phyloP scores from a whole-genome alignment of 2,329 filamentous ascomycete genomes.

The Claviceps sp. region DNA sequence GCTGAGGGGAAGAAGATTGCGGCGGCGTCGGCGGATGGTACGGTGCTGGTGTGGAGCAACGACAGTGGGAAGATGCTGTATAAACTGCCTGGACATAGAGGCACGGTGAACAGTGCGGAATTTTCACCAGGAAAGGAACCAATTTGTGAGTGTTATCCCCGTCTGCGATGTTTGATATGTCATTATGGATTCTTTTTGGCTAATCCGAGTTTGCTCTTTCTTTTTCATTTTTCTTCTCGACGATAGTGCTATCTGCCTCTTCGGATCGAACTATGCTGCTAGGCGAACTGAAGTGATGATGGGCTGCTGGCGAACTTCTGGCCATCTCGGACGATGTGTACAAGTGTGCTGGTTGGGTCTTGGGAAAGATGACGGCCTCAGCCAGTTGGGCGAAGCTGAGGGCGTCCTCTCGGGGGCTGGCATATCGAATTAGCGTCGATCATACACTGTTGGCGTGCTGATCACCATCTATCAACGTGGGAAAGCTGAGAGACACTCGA shows the following conservation, averaged over 20 bases:
- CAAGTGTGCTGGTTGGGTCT: not conserved
- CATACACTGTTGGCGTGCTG: not conserved
- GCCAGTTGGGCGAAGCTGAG: not conserved
- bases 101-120: constrained; percentile 86
- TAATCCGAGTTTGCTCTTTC: constrained; percentile 16
- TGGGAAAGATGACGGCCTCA: not conserved
- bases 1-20: constrained; percentile 73
- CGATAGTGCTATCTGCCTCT: constrained; percentile 70
- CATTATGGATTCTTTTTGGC: constrained; percentile 5
- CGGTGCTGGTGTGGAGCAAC: constrained; percentile 80
- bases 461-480: not conserved
- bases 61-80: constrained; percentile 83
- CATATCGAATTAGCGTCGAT: not conserved
- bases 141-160: constrained; percentile 53
- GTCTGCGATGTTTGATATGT: not conserved
- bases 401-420: not conserved
- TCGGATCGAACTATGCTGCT: constrained; percentile 79
- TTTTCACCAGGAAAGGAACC: constrained; percentile 78
- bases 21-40: constrained; percentile 80
- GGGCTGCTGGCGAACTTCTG: not conserved
- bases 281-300: constrained; percentile 53
- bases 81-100: constrained; percentile 91
- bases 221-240: not conserved
- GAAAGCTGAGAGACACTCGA: not conserved
- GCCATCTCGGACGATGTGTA: not conserved